A percentile compares a stretch with the other conserved stretches of the same genome.
phyloP scores from a whole-genome alignment of 1,284 basidiomycete species.

The Cryptococcus sp. region DNA sequence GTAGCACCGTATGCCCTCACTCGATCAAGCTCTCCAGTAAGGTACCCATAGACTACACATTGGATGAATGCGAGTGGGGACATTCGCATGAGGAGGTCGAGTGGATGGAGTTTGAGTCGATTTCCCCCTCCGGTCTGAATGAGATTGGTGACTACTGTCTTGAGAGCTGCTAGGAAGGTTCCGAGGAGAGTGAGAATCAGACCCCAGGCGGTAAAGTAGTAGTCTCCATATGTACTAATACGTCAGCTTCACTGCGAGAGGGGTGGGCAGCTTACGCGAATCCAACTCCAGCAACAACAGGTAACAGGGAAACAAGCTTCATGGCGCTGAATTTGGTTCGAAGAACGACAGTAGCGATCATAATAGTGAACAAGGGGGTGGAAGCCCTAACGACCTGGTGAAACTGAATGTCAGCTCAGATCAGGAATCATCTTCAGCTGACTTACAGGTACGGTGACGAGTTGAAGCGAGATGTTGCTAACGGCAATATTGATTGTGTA shows the following conservation, averaged over 20 bases:
- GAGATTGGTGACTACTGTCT: constrained; percentile 83
- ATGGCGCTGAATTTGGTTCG: constrained; percentile 46
- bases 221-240: constrained; percentile 79
- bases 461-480: constrained; percentile 77
- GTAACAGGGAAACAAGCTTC: constrained; percentile 71
- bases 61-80: constrained; percentile 84
- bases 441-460: constrained; percentile 86
- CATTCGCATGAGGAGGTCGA: constrained; percentile 78
- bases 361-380: constrained; percentile 82
- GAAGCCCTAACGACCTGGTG: constrained; percentile 93
- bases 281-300: constrained; percentile 84
- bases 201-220: constrained; percentile 76
- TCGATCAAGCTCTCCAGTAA: constrained; percentile 69
- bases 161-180: constrained; percentile 80
- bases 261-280: constrained; percentile 86
- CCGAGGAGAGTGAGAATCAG: constrained; percentile 80
- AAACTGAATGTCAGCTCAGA: constrained; percentile 55
- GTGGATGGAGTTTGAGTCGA: constrained; percentile 58
- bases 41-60: constrained; percentile 68
- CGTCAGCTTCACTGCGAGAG: neutral
- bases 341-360: constrained; percentile 59
- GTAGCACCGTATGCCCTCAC: constrained; percentile 56
- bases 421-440: neutral
- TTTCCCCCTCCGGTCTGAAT: constrained; percentile 55
- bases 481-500: constrained; percentile 91